Evolutionary conservation across 305 asterid species (phyloP), one percentile per base, ranked within the genome.

Genomic region (Fraxinus platypoda): DNA sequence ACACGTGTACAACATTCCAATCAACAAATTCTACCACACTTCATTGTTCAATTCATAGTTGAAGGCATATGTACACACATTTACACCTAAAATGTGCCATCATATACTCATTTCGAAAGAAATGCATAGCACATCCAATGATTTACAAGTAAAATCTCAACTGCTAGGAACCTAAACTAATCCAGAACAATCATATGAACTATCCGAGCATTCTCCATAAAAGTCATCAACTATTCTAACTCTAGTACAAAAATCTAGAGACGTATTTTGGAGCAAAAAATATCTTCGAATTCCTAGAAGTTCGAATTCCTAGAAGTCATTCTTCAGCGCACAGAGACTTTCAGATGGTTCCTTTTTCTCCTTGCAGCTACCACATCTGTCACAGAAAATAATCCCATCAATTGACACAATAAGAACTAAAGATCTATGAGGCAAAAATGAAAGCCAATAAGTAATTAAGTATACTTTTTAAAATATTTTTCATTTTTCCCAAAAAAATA

Each of bases 311-410:
- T 85, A 81, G 54, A 83, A 83, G 84, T 75, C 91, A 88, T 83
- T 77, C 92, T 84, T 88, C 91, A 86, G 79, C 72, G 80, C 82
- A 87, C 91, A 88, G 78, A 83, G 84, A 86, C 80, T 85, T 79
- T 83, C 87, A 87, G 82, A 87, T 83, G 86, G 84, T 75, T 84
- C 81, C 86, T 85, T 62, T 86, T 88, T 85, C 85, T 88, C 76
- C 83, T 85, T 78, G 91, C 90, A 85, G 86, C 89, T 83, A 82
- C 81, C 38, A 80, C 78, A 86, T 88, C 89, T 86, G 90, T 71
- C 78, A 88, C 81, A 86, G 82, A 87, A 83, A 88, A 83, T 78
- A 78, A 84, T 77, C 78, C 82, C 83, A 86, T 89, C 91, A 87
- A 87, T 81, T 82, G 89, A 89, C 88, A 84, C 90, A 83, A 76